A percentile compares a stretch with the other conserved stretches of the same genome.
Evolutionary conservation across 176 grass and related monocot species (phyloP).

Genomic region (Zoysia pacifica): DNA sequence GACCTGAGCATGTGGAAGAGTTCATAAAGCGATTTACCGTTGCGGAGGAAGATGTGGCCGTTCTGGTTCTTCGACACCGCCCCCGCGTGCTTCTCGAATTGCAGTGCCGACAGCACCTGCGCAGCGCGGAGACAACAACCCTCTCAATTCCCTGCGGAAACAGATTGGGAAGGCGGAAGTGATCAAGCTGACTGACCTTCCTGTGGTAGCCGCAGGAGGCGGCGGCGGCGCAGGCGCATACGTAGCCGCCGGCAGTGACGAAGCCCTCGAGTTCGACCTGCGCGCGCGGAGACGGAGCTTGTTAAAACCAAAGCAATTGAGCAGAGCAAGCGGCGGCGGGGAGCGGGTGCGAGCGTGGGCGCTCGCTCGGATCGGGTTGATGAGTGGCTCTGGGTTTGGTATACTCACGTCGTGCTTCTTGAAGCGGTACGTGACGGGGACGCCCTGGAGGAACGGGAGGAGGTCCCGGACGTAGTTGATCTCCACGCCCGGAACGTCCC

Average conservation of each 20-base stretch:
- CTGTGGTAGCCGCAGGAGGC: slow-evolving; percentile 45
- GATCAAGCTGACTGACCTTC: slow-evolving; percentile 28
- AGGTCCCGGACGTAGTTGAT: slow-evolving; percentile 40
- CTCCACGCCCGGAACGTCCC: not conserved
- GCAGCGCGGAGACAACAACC: slow-evolving; percentile 9
- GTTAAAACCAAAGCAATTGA: slow-evolving; percentile 4
- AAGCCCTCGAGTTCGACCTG: slow-evolving; percentile 48
- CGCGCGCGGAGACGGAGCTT: not conserved
- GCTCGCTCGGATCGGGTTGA: not conserved
- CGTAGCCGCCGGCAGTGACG: slow-evolving; percentile 50
- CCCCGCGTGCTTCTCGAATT: slow-evolving; percentile 65
- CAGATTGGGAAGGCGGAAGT: not conserved
- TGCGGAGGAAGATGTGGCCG: slow-evolving; percentile 61
- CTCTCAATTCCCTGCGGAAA: not conserved
- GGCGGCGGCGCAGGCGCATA: slow-evolving; percentile 46
- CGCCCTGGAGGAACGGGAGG: slow-evolving; percentile 17
- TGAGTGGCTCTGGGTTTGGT: not conserved
- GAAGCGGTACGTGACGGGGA: slow-evolving; percentile 39
- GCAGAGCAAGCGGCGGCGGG: not conserved
- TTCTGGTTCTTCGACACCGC: slow-evolving; percentile 45
- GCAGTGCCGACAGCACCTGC: slow-evolving; percentile 54
- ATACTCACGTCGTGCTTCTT: slow-evolving; percentile 35
- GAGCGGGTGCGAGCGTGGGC: not conserved
- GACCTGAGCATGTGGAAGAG: slow-evolving; percentile 46
- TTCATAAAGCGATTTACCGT: slow-evolving; percentile 53